Evolutionary conservation across 805 yeast genomes (phyloP).

Genomic region (Alloascoidea hylecoeti): DNA sequence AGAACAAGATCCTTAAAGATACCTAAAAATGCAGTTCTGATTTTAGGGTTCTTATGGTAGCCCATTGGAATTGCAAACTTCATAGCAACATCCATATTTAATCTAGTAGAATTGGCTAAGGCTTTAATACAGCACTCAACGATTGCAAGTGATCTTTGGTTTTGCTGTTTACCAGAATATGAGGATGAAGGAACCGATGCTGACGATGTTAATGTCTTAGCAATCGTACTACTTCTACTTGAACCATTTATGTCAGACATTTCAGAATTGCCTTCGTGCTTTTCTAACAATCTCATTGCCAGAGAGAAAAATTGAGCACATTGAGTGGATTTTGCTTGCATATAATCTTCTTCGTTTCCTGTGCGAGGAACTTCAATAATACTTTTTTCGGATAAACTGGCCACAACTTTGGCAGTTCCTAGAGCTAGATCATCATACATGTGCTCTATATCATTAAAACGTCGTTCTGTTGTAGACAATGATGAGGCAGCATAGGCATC

Average conservation of each 20-base stretch:
- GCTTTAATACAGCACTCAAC: conserved; percentile 52
- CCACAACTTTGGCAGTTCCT: conserved; percentile 9
- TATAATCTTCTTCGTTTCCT: conserved; percentile 19
- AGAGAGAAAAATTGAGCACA: conserved; percentile 32
- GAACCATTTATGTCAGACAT: conserved; percentile 5
- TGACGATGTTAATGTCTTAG: conserved; percentile 8
- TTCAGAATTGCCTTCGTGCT: conserved; percentile 14
- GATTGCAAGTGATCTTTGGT: conserved; percentile 35
- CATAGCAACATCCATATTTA: conserved; percentile 68
- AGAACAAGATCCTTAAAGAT: conserved; percentile 57
- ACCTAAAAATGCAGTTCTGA: conserved; percentile 59
- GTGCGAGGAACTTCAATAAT: conserved; percentile 7
- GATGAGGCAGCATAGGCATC: conserved; percentile 2
- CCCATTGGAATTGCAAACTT: conserved; percentile 69
- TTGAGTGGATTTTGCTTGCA: conserved; percentile 21
- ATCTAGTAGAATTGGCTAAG: conserved; percentile 52
- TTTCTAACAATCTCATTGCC: conserved; percentile 30
- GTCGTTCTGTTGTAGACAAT: neutral
- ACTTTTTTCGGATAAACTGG: conserved; percentile 8
- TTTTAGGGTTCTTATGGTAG: conserved; percentile 49
- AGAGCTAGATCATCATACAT: conserved; percentile 9
- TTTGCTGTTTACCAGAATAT: conserved; percentile 19
- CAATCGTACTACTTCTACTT: conserved; percentile 5
- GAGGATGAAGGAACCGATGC: conserved; percentile 3
- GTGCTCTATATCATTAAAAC: conserved; percentile 6